A percentile compares a stretch with the other conserved stretches of the same genome.
Evolutionary conservation across 768 basidiomycete species (phyloP).

Genomic region (Sarcodon sp.): DNA sequence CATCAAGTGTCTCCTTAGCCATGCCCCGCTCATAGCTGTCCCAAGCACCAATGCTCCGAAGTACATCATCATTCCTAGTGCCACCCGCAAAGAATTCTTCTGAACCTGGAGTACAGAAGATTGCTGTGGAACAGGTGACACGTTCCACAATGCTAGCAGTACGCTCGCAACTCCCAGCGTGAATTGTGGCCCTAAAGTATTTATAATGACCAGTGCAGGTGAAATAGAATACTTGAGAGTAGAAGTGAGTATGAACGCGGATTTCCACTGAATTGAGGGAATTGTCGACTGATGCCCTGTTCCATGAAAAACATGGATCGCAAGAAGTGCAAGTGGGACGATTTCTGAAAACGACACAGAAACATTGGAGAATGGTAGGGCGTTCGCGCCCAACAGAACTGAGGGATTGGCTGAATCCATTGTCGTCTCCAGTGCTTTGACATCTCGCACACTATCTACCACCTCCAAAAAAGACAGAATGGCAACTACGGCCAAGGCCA

Average conservation of each 20-base stretch:
- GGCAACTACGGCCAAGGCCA: slow-evolving; percentile 51
- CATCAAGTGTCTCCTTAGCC: slow-evolving; percentile 80
- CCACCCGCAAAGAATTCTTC: slow-evolving; percentile 34
- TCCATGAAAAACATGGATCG: slow-evolving; percentile 64
- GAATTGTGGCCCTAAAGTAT: slow-evolving; percentile 65
- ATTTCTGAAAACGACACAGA: slow-evolving; percentile 51
- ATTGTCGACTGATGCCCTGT: slow-evolving; percentile 91
- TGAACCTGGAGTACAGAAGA: slow-evolving; percentile 17
- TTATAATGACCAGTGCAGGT: slow-evolving; percentile 59
- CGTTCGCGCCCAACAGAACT: slow-evolving; percentile 20
- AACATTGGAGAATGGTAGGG: slow-evolving; percentile 14
- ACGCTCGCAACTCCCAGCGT: slow-evolving; percentile 56
- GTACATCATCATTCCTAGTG: slow-evolving; percentile 58
- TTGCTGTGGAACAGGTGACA: slow-evolving; percentile 39
- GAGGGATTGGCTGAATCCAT: slow-evolving; percentile 37
- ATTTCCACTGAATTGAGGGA: slow-evolving; percentile 90
- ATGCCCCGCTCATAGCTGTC: slow-evolving; percentile 59
- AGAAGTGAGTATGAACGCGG: slow-evolving; percentile 72
- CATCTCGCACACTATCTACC: slow-evolving; percentile 72
- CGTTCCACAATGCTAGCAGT: slow-evolving; percentile 74
- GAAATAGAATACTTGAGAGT: slow-evolving; percentile 63
- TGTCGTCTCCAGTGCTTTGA: slow-evolving; percentile 34
- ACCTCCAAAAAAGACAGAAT: slow-evolving; percentile 72
- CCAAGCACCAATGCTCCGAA: slow-evolving; percentile 53
- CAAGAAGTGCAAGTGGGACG: slow-evolving; percentile 63